Evolutionary conservation across 2,329 filamentous ascomycete genomes (phyloP).

Genomic region (Blastomyces silverae): DNA sequence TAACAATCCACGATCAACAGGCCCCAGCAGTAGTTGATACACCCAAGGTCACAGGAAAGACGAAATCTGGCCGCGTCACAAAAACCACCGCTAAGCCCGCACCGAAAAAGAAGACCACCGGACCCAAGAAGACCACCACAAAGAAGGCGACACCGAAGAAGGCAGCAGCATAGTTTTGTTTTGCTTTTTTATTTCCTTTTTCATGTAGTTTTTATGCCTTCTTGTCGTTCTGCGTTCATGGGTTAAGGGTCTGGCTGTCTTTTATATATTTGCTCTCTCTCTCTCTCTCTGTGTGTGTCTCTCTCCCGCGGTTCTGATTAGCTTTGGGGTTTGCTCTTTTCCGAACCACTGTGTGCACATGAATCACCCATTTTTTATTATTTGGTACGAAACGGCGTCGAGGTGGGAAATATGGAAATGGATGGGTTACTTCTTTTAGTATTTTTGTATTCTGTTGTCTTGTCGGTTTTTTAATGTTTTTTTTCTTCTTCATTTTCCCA

Average conservation of each 20-base stretch:
- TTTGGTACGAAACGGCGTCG: slow-evolving; percentile 17
- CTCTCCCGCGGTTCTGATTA: slow-evolving; percentile 16
- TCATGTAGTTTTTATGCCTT: slow-evolving; percentile 28
- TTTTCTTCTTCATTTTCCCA: slow-evolving; percentile 14
- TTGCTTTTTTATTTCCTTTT: slow-evolving; percentile 23
- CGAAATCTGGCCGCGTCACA: slow-evolving; percentile 77
- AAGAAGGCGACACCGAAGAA: slow-evolving; percentile 44
- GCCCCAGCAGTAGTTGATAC: slow-evolving; percentile 63
- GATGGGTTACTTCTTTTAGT: slow-evolving; percentile 23
- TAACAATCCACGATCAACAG: slow-evolving; percentile 30
- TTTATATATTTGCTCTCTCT: slow-evolving; percentile 12
- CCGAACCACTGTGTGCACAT: not conserved
- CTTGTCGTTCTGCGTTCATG: slow-evolving; percentile 22
- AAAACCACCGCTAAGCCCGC: slow-evolving; percentile 54
- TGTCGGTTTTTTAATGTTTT: slow-evolving; percentile 16
- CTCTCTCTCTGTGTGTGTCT: not conserved
- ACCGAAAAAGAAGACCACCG: slow-evolving; percentile 35
- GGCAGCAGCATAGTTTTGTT: slow-evolving; percentile 28
- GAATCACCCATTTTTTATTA: slow-evolving; percentile 4
- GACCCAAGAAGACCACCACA: slow-evolving; percentile 38
- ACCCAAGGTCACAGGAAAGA: slow-evolving; percentile 65
- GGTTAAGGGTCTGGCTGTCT: slow-evolving; percentile 12
- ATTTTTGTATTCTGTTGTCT: slow-evolving; percentile 17
- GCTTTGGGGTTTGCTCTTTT: slow-evolving; percentile 11
- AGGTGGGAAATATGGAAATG: slow-evolving; percentile 13